Evolutionary conservation across 202 grass and related monocot species (phyloP), one percentile per base, ranked within the genome.

Genomic region (Digitaria exilis): DNA sequence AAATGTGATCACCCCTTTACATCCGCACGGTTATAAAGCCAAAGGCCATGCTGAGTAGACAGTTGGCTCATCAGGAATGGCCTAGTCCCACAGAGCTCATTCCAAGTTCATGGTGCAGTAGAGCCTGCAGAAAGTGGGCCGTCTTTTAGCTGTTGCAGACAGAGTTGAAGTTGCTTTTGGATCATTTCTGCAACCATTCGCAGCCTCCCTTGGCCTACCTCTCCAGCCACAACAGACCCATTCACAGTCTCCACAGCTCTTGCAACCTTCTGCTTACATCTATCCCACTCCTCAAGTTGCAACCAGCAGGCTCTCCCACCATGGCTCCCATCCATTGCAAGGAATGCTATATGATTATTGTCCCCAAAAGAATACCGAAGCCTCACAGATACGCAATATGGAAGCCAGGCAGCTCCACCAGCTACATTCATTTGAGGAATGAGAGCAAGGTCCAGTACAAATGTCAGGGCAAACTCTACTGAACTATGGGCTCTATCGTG

Each of bases 361-460:
- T 99, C 96, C 37, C 93, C 93, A 82, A 99, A 99, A 26, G 91
- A 94, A 82, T 89, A 99, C 79, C 83, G 92, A 62, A 99, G 75
- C 57, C 86, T 86, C 69, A 99, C 93, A 1, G 96, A 99, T 37
- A 99, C 82, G 76, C 96, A 99, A 82, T 99, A 99, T 1, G 96
- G 96, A 50, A 99, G 71, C 96, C 96, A 99, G 5, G 96, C 96
- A 7, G 96, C 96, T 55, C 96, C 96, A 43, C 96, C 96, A 77
- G 93, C 91, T 77, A 93, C 91, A 73, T 96, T 96, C 96, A 99
- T 99, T 37, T 92, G 88, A 50, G 93, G 93, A 77, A 99, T 96
- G 25, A 92, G 89, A 63, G 89, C 77, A 52, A 89, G 87, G 63
- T 99, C 96, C n/a, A 99, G 96, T 74, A 99, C 96, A 79, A 99